phyloP scores from a whole-genome alignment of 768 basidiomycete species.

The Chalciporus sphaerocephalus region DNA sequence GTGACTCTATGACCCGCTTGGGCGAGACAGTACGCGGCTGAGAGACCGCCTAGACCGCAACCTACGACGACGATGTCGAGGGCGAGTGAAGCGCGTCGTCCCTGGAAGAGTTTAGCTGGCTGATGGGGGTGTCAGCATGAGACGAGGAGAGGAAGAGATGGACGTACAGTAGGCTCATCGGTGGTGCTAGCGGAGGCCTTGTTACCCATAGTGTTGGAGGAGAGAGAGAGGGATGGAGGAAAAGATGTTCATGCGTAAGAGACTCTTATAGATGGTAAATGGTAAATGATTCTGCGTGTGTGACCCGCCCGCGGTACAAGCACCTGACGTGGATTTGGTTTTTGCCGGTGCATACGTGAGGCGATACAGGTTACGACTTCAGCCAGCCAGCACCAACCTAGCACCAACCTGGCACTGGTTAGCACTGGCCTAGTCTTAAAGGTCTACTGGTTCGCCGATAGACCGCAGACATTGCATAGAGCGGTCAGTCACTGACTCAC shows the following conservation, averaged over 20 bases:
- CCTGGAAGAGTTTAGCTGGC: slow-evolving; percentile 19
- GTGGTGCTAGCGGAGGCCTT: neutral
- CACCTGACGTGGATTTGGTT: no score
- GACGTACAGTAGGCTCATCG: neutral
- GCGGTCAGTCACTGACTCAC: no score
- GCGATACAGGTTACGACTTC: no score
- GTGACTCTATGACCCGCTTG: slow-evolving; percentile 47
- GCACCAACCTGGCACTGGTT: no score
- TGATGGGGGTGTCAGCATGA: neutral
- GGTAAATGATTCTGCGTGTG: slow-evolving; percentile 14
- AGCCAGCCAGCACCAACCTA: no score
- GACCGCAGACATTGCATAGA: no score
- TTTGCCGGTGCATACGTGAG: no score
- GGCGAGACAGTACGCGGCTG: slow-evolving; percentile 43
- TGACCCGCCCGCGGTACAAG: slow-evolving; percentile 1
- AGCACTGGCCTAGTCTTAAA: no score
- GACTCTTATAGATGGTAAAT: slow-evolving; percentile 9
- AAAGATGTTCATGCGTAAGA: neutral
- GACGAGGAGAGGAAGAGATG: no score
- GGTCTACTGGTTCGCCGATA: no score
- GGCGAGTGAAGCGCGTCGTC: slow-evolving; percentile 20
- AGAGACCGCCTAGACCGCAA: slow-evolving; percentile 48
- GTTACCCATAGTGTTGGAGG: neutral
- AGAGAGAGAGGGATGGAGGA: neutral
- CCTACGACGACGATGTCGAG: slow-evolving; percentile 44